Conservation (phyloP, 2,329 filamentous ascomycete genomes). For the Aspergillus calidoustus region DNA sequence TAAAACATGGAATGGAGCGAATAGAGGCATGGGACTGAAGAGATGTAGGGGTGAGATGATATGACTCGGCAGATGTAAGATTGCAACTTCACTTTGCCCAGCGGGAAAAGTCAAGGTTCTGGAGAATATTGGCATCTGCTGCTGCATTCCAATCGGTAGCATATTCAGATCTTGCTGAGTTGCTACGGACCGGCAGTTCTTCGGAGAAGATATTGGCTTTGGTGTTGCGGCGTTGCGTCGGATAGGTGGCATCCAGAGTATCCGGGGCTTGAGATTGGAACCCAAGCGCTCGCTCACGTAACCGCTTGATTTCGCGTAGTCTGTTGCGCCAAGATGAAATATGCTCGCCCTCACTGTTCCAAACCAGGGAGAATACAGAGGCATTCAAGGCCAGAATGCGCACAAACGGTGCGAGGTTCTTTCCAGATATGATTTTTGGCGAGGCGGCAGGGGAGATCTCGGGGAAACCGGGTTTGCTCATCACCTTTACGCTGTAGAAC, state of each 20-base stretch:
- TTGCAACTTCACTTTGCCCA: conserved; percentile 40
- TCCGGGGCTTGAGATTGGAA: conserved; percentile 35
- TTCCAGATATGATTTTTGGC: conserved; percentile 84
- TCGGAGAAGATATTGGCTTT: conserved; percentile 45
- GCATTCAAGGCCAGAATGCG: conserved; percentile 89
- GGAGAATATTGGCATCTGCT: conserved; percentile 43
- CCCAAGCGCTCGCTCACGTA: conserved; percentile 65
- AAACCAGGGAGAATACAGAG: conserved; percentile 91
- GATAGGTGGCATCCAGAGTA: conserved; percentile 37
- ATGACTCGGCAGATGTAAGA: neutral
- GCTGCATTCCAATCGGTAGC: conserved; percentile 44
- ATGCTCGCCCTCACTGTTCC: conserved; percentile 75
- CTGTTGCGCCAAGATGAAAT: conserved; percentile 88
- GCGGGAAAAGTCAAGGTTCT: conserved; percentile 49
- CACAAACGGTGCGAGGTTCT: conserved; percentile 81
- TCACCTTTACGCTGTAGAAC: conserved; percentile 88
- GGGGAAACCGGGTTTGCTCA: conserved; percentile 87
- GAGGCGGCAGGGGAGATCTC: conserved; percentile 88
- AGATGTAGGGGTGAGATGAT: neutral
- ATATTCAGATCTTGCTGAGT: conserved; percentile 39
- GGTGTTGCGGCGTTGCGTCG: conserved; percentile 41
- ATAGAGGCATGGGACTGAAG: neutral
- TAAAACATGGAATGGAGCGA: neutral
- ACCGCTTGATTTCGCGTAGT: conserved; percentile 78
- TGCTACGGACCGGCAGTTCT: conserved; percentile 37